Percentiles rank a stretch among this genome's conserved stretches.
Conservation (phyloP, 306 rosid genomes). For the Sesbania bispinosa region DNA sequence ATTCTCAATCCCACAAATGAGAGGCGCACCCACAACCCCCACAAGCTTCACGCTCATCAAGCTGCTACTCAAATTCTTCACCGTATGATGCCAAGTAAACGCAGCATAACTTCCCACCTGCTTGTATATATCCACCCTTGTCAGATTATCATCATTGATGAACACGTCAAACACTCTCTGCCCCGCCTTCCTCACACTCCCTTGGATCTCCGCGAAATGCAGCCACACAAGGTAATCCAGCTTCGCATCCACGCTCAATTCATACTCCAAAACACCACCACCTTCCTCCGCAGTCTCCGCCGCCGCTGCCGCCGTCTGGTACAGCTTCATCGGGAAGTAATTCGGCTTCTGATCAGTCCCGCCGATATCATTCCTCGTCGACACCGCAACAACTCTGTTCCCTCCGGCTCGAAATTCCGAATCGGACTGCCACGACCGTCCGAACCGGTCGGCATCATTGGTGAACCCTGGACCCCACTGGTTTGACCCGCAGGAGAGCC, state of each 20-base stretch:
- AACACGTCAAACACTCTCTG: conserved; percentile 76
- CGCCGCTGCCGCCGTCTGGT: conserved; percentile 53
- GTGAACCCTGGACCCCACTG: conserved; percentile 94
- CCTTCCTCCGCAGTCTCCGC: conserved; percentile 33
- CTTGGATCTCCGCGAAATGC: conserved; percentile 85
- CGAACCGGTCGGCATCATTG: conserved; percentile 62
- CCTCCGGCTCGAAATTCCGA: conserved; percentile 7
- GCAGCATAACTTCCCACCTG: conserved; percentile 72
- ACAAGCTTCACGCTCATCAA: conserved; percentile 59
- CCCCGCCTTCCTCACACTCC: conserved; percentile 51
- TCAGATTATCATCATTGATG: conserved; percentile 58
- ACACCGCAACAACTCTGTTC: conserved; percentile 4
- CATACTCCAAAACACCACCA: conserved; percentile 46
- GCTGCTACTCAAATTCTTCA: conserved; percentile 67
- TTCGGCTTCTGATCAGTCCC: conserved; percentile 65
- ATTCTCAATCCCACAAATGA: conserved; percentile 82
- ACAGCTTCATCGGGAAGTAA: conserved; percentile 70
- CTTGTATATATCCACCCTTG: conserved; percentile 63
- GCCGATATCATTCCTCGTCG: conserved; percentile 40
- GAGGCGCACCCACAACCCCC: conserved; percentile 58
- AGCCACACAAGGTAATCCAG: conserved; percentile 84
- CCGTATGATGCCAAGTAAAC: conserved; percentile 65
- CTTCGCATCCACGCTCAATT: conserved; percentile 77
- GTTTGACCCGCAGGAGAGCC: conserved; percentile 66
- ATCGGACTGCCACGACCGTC: conserved; percentile 90